phyloP scores from a whole-genome alignment of 306 rosid genomes.

The Cicer cuneatum region DNA sequence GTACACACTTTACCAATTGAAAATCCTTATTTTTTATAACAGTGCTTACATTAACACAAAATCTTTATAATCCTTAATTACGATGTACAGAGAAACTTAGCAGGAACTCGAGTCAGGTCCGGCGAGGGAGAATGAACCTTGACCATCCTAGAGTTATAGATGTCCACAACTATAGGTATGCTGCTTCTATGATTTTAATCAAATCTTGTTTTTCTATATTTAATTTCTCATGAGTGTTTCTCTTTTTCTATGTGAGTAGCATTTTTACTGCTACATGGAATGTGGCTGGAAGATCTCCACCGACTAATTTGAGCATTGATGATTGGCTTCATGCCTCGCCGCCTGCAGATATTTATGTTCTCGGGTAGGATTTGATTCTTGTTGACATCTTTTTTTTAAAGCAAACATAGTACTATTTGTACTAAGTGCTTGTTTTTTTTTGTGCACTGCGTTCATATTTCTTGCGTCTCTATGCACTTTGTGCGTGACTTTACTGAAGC shows the following conservation, averaged over 20 bases:
- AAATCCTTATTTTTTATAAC: background rate
- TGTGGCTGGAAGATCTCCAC: slow-evolving; percentile 98
- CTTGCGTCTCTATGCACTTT: no score
- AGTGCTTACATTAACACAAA: slow-evolving; percentile 8
- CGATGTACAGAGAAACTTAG: slow-evolving; percentile 77
- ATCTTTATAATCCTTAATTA: slow-evolving; percentile 27
- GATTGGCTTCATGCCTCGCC: slow-evolving; percentile 97
- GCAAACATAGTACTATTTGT: slow-evolving; percentile 18
- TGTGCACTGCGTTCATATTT: no score
- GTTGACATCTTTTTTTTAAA: slow-evolving; percentile 2
- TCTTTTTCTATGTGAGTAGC: slow-evolving; percentile 52
- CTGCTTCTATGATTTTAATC: slow-evolving; percentile 32
- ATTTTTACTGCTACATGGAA: slow-evolving; percentile 98
- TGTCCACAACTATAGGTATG: slow-evolving; percentile 91
- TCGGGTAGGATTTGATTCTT: slow-evolving; percentile 69
- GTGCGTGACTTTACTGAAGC: no score
- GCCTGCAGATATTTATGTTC: slow-evolving; percentile 98
- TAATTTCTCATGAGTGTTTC: slow-evolving; percentile 43
- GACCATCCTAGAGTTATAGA: slow-evolving; percentile 95
- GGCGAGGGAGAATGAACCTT: slow-evolving; percentile 84
- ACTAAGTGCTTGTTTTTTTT: background rate
- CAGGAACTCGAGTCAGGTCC: slow-evolving; percentile 67
- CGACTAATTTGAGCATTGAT: slow-evolving; percentile 81
- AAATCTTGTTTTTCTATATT: slow-evolving; percentile 38
- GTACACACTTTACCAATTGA: slow-evolving; percentile 51